Evolutionary conservation across 108 stramenopile species (phyloP), one percentile per base, ranked within the genome.

Genomic region (Licmophora abbreviata): DNA sequence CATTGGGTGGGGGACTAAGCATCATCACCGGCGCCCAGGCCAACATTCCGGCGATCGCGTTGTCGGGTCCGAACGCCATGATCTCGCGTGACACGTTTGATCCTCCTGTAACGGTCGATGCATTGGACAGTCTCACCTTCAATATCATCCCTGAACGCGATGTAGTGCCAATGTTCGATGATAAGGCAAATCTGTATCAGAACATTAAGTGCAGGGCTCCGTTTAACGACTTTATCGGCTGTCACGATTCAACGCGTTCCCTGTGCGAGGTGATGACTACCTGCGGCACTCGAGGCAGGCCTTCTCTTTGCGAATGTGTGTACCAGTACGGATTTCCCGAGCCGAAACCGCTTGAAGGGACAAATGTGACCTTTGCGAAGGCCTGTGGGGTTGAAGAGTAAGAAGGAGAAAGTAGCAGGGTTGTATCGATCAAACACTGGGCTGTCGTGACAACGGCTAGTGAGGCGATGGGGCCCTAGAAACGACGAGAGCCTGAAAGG

Each of bases 91-190:
- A 58, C n/a, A 48, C 76, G 14, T 77, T 92, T 37, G 58, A 80
- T 18, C 89, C 89, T 14, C 75, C 68, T 0, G 46, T 92, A 12
- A 56, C 66, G 21, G 24, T 35, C 32, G 76, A 84, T 1, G 57
- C 59, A 21, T 44, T 92, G 6, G 64, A 87, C 40, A 28, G 63
- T 11, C 64, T 78, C 41, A 74, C 72, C 21, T 92, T 85, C 48
- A 87, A 92, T 61, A 74, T 87, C 38, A 71, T 87, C n/a, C 89
- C 89, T 9, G 73, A 64, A 3, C 59, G 83, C 38, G 89, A 92
- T 52, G 50, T 64, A 15, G 74, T 92, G 15, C 73, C 85, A 29
- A 70, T 66, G 35, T 58, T 87, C 56, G 89, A 81, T 21, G 89
- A 81, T 20, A 41, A 29, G 3, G 53, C 73, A n/a, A 38, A 68